Evolutionary conservation across 2,329 filamentous ascomycete genomes (phyloP), one percentile per base, ranked within the genome.

Genomic region (Talaromyces sp.): DNA sequence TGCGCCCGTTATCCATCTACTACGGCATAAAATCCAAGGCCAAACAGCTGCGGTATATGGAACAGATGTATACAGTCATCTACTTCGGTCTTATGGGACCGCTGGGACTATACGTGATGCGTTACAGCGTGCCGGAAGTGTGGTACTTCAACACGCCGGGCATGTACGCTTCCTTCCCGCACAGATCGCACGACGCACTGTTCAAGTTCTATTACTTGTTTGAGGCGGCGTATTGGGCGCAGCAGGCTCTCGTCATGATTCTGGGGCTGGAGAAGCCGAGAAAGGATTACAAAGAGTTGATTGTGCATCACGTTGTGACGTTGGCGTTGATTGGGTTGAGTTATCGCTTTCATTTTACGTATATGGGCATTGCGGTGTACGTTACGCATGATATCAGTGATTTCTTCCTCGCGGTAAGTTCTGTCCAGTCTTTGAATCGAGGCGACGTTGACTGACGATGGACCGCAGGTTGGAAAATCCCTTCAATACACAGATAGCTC

Each of bases 321-420:
- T 12, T 63, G 48, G 57, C 58, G 14, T 60, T 63, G 37, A 63
- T 63, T 52, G 62, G 40, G 11, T 55, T 63, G 42, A 63, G 62
- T 33, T 63, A 63, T 56, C 57, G 62, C 9, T 63, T 63, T 39
- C 62, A 63, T 40, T 63, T 63, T 31, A 63, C 62, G n/a, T 35
- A 60, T 57, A 60, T 63, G 48, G 62, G 62, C 0, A 63, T 63
- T 25, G 62, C 50, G 16, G 42, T 63, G 28, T 63, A 57, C 28
- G 44, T 63, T n/a, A 63, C 62, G 12, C 62, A 63, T 52, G 62
- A 63, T 52, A 18, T 60, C 28, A 63, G 62, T 52, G 62, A 63
- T 40, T 63, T 60, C n/a, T 42, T 63, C 25, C 57, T 63, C 2
- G 62, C 62, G 31, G 62, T 63, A 40, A 63, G 62, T 58, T 12